Evolutionary conservation across 1,284 basidiomycete genomes (phyloP).

Genomic region (Cryptococcus maquisensis): DNA sequence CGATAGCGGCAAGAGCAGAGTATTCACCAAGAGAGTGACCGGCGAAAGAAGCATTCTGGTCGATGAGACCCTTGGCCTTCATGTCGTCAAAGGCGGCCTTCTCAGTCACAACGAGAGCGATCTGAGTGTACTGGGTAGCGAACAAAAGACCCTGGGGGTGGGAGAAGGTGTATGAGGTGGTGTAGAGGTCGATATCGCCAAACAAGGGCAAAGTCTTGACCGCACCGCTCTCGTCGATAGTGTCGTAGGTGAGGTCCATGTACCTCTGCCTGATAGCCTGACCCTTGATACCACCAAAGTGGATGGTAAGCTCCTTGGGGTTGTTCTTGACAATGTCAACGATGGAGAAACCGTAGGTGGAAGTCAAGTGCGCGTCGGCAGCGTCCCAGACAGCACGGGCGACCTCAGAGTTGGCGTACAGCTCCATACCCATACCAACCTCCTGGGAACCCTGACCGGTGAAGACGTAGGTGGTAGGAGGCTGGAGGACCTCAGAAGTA

Average conservation of each 20-base stretch:
- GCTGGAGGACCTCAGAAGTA: conserved; percentile 86
- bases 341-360: conserved; percentile 94
- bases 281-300: conserved; percentile 98
- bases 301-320: conserved; percentile 94
- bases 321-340: conserved; percentile 97
- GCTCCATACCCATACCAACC: conserved; percentile 98
- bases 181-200: conserved; percentile 84
- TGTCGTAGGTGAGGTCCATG: conserved; percentile 98
- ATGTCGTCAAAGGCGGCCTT: conserved; percentile 98
- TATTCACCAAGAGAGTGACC: conserved; percentile 99
- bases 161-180: conserved; percentile 93
- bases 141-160: conserved; percentile 92
- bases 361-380: conserved; percentile 86
- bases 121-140: conserved; percentile 97
- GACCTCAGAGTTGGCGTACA: conserved; percentile 87
- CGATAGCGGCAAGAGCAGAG: conserved; percentile 93
- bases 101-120: conserved; percentile 94
- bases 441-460: conserved; percentile 99
- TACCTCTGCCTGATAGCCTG: conserved; percentile 96
- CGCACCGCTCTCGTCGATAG: conserved; percentile 90
- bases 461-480: conserved; percentile 92
- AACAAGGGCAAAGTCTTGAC: conserved; percentile 93
- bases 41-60: conserved; percentile 86
- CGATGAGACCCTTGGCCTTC: conserved; percentile 91
- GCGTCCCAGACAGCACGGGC: conserved; percentile 96